phyloP scores from a whole-genome alignment of 306 rosid species.

The Trifolium subterraneum region DNA sequence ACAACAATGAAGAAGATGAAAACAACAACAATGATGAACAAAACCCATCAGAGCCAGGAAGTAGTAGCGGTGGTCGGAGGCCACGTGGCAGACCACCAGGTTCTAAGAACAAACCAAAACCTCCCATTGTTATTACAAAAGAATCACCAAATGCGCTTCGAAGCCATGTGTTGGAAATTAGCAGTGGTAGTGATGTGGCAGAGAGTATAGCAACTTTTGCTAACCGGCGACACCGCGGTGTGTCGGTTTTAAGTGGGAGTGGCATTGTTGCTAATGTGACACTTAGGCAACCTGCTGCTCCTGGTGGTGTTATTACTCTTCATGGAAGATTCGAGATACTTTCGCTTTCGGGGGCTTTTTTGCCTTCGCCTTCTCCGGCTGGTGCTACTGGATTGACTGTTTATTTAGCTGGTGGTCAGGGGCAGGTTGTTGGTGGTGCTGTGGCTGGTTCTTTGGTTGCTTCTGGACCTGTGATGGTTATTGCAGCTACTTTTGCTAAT shows the following conservation, averaged over 20 bases:
- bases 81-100: constrained; percentile 91
- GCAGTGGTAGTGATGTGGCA: constrained; percentile 69
- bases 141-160: constrained; percentile 78
- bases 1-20: constrained; percentile 58
- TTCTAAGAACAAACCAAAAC: constrained; percentile 78
- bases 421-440: constrained; percentile 86
- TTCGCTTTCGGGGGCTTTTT: constrained; percentile 76
- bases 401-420: constrained; percentile 85
- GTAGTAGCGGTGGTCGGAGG: constrained; percentile 57
- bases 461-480: constrained; percentile 80
- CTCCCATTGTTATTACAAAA: constrained; percentile 73
- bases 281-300: constrained; percentile 75
- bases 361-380: constrained; percentile 77
- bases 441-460: constrained; percentile 76
- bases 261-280: constrained; percentile 81
- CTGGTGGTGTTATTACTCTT: constrained; percentile 64
- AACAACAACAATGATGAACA: constrained; percentile 40
- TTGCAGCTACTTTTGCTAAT: constrained; percentile 81
- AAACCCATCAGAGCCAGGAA: constrained; percentile 52
- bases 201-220: constrained; percentile 75
- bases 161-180: constrained; percentile 82
- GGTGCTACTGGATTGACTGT: constrained; percentile 74
- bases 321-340: constrained; percentile 84
- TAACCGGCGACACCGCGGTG: constrained; percentile 73
- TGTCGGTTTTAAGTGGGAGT: constrained; percentile 79